Conservation (phyloP, 352 stramenopile species). For the Globisporangium recalcitrans region DNA sequence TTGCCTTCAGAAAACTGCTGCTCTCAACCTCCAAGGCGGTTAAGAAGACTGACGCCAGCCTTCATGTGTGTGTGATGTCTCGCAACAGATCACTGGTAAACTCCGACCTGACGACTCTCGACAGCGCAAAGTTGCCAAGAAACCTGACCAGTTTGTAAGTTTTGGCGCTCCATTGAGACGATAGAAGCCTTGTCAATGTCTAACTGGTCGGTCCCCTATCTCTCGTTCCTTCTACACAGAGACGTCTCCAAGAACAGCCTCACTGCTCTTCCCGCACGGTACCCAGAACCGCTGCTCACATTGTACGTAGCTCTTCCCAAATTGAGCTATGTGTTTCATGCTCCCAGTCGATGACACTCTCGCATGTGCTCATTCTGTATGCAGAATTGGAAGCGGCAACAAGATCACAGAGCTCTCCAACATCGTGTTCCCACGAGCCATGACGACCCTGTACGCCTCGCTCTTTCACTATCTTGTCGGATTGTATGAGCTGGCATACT, state of each 20-base stretch:
- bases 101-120: constrained; percentile 33
- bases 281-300: constrained; percentile 29
- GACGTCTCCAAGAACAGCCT: constrained; percentile 48
- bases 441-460: constrained; percentile 26
- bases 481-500: not conserved
- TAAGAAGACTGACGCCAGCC: too few relatives aligned
- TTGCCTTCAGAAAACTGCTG: not conserved
- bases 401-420: constrained; percentile 40
- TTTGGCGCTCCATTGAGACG: not conserved
- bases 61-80: not conserved
- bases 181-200: not conserved
- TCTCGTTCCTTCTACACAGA: constrained; percentile 17
- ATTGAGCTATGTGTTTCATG: not conserved
- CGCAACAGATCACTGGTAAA: constrained; percentile 33
- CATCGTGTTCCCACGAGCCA: constrained; percentile 43
- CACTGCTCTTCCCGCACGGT: constrained; percentile 23
- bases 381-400: constrained; percentile 36
- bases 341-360: not conserved
- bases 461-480: not conserved
- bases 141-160: constrained; percentile 52
- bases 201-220: not conserved
- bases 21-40: too few relatives aligned
- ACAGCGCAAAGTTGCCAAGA: constrained; percentile 35
- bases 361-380: not conserved
- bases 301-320: constrained; percentile 21